Evolutionary conservation across 495 filamentous ascomycete genomes (phyloP), one percentile per base, ranked within the genome.

Genomic region (Filosporella fistucella): DNA sequence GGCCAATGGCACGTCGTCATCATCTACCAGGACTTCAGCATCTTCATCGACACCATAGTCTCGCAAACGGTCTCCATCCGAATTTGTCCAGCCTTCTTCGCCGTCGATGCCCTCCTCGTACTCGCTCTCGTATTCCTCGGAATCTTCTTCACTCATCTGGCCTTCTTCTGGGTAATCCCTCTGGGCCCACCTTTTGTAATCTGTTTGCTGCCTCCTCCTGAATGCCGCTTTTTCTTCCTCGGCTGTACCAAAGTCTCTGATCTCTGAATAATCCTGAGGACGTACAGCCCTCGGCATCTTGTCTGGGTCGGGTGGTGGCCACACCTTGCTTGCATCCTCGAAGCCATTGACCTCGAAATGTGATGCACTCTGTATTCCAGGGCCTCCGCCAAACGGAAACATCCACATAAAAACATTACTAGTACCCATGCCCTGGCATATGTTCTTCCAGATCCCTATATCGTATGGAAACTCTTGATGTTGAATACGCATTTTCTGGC

Each of bases 231-330:
- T 52, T 26, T 80, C 69, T 10, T 77, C 69, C 28, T 67, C 51
- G 14, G 68, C 28, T 21, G 68, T 57, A 28, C 63, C 63, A 37
- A 56, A 41, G 6, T 45, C 51, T 12, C 42, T 42, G n/a, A 43
- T 20, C 6, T 25, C 16, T 10, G 28, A 13, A 51, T 57, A 23
- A 41, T 10, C 37, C 8, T 8, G 32, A 9, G 14, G 20, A 12
- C 14, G 20, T 18, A 14, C 41, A 30, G 13, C 13, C 17, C 71
- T 64, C 0, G 81, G 76, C 52, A 88, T 71, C 48, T 90, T 86
- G 49, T 97, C 91, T 35, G 90, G 89, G 62, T 97, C 91, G 1
- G 81, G 78, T 3, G 94, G 93, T 17, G 93, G 93, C 93, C 93
- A 97, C 47, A 69, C 57, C 43, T 62, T 64, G 2, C 55, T 57